A percentile compares a stretch with the other conserved stretches of the same genome.
These are phyloP conservation scores for Diospyros kaki DNA, from an alignment of 148 eudicot genomes.

Conservation along the genomic window DNA sequence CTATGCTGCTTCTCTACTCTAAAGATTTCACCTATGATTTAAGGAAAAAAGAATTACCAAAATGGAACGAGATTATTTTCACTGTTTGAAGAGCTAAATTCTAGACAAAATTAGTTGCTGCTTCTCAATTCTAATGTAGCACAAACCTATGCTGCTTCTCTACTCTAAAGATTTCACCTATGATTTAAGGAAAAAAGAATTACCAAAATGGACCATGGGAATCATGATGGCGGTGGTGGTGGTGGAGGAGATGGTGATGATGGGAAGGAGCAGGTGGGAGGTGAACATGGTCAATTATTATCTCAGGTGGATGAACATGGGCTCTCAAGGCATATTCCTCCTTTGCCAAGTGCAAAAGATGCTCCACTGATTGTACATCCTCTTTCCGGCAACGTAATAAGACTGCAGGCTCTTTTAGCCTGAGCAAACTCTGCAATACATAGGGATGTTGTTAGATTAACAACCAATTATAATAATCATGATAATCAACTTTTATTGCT, in stretches of 20 bases:
- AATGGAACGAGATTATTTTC: too few species aligned
- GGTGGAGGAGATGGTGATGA: too few species aligned
- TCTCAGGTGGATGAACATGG: conserved; percentile 65
- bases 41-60: too few species aligned
- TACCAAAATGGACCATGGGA: conserved; percentile 75
- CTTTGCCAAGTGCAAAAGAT: conserved; percentile 59
- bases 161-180: neutral
- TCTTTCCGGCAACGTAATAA: conserved; percentile 83
- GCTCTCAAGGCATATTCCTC: conserved; percentile 74
- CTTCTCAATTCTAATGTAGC: too few species aligned
- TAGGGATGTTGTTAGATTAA: neutral
- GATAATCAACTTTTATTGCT: neutral
- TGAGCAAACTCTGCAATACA: conserved; percentile 74
- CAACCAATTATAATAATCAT: neutral
- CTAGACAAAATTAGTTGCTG: too few species aligned
- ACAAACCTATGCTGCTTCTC: too few species aligned
- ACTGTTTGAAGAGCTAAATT: too few species aligned
- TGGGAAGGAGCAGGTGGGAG: conserved; percentile 81
- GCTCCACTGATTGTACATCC: conserved; percentile 49
- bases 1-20: too few species aligned
- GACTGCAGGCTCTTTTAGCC: conserved; percentile 89
- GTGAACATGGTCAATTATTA: conserved; percentile 58
- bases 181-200: conserved; percentile 1
- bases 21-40: too few species aligned
- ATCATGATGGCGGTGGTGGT: too few species aligned